These are phyloP conservation scores for Suillus hirtellus DNA, from an alignment of 768 basidiomycete genomes.

Conservation along the genomic window DNA sequence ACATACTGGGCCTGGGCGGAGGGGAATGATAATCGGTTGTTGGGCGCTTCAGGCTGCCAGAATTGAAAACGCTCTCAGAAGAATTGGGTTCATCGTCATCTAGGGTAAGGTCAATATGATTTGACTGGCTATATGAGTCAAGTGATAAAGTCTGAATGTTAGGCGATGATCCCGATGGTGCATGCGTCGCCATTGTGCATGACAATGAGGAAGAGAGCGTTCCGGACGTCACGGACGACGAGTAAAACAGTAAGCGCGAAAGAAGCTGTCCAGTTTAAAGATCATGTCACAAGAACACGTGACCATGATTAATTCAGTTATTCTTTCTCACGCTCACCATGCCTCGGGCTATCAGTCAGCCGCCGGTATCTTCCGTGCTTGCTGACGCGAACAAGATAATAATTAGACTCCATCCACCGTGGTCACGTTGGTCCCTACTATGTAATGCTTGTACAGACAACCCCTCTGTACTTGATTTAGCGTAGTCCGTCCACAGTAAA, in stretches of 20 bases:
- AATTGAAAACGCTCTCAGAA: conserved; percentile 23
- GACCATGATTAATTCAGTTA: neutral
- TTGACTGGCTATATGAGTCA: conserved; percentile 42
- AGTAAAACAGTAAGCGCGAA: conserved; percentile 12
- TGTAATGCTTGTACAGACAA: neutral
- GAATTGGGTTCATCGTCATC: conserved; percentile 59
- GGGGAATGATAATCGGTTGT: conserved; percentile 35
- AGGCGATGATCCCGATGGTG: conserved; percentile 32
- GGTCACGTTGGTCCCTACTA: neutral
- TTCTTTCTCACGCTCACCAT: conserved; percentile 7
- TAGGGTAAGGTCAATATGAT: conserved; percentile 69
- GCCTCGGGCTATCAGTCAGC: neutral
- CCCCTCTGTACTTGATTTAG: conserved; percentile 1
- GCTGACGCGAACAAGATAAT: neutral
- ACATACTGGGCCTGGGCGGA: conserved; percentile 15
- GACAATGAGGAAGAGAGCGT: conserved; percentile 13
- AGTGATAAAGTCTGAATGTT: conserved; percentile 38
- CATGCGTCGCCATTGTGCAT: conserved; percentile 33
- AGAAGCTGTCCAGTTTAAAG: conserved; percentile 6
- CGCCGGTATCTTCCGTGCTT: neutral
- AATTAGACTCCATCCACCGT: neutral
- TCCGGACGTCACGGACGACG: conserved; percentile 12
- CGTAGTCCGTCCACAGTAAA: neutral
- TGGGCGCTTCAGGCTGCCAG: conserved; percentile 41
- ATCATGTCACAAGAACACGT: conserved; percentile 10